Base-by-base conservation (phyloP, 768 basidiomycete genomes). In the Russula sp. region DNA sequence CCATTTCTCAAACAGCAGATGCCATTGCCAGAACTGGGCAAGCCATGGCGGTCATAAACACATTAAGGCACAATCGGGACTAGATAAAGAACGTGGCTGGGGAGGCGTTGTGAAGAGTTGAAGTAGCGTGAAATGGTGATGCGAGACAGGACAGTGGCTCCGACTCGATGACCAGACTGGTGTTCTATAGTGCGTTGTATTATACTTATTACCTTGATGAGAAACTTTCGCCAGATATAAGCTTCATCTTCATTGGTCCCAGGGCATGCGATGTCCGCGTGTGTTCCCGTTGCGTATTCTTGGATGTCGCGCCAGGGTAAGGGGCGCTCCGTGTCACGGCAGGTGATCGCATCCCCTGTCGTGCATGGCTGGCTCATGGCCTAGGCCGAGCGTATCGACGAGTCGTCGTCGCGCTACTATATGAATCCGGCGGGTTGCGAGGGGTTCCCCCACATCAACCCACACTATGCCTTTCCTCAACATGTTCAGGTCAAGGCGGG, bases 391-490 rank as follows among this genome's bases (percentile, higher is more conserved):
- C 38, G 38, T 58, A 43, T 35, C 51, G 25, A 29, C 25, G 25
- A 29, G 38, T 58, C 50, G 57, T 41, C 34, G 51, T 54, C 32
- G 51, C 7, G 34, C 29, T 63, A 18, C 32, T 63, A 63, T 63
- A 63, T 63, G 62, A 63, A 58, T 29, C 36, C 8, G 35, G 45
- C 22, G 46, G 41, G 25, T 63, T 53, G 52, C 47, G 62, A 59
- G 49, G 35, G 52, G 7, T 35, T 46, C 49, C 53, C 53, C 41
- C 25, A 54, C 64, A 56, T 49, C 41, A 43, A 58, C 61, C 48
- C 39, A 34, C 52, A 65, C 22, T 61, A 65, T 65, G 64, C 64
- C 64, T 48, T 57, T 65, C 61, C 22, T 65, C 61, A 52, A 63
- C 16, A 56, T 65, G 50, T 65, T 65, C 46, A 63, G 35, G 56